phyloP scores from a whole-genome alignment of 352 stramenopile species.

The Phytophthora pisi region DNA sequence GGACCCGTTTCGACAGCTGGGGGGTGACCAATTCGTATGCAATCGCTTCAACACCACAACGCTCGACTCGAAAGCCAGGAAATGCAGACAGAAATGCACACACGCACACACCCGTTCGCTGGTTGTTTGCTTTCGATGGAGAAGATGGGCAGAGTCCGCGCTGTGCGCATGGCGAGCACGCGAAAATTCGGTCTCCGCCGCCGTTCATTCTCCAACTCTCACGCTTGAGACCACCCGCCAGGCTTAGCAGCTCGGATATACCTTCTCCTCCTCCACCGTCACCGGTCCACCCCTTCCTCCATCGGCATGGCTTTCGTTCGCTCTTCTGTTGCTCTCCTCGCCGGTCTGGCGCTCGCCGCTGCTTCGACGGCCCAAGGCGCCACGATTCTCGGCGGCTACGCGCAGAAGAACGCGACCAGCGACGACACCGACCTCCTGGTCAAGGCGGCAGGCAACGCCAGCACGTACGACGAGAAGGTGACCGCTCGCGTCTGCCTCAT shows the following conservation, averaged over 20 bases:
- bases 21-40: neutral
- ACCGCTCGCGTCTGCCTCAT: slow-evolving; percentile 44
- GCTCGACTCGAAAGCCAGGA: slow-evolving; percentile 5
- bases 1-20: neutral
- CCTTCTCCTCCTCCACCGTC: neutral
- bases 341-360: slow-evolving; percentile 20
- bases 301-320: slow-evolving; percentile 26
- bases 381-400: slow-evolving; percentile 36
- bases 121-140: slow-evolving; percentile 13
- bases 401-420: slow-evolving; percentile 25
- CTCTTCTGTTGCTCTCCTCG: slow-evolving; percentile 22
- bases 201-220: slow-evolving; percentile 6
- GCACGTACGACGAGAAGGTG: slow-evolving; percentile 40
- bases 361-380: slow-evolving; percentile 14
- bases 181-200: slow-evolving; percentile 4
- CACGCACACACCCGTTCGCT: too few relatives aligned
- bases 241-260: slow-evolving; percentile 21
- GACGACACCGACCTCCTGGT: slow-evolving; percentile 40
- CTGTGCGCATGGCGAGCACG: slow-evolving; percentile 14
- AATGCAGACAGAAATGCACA: slow-evolving; percentile 24
- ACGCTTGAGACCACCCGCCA: slow-evolving; percentile 5
- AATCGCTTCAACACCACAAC: slow-evolving; percentile 3
- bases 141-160: slow-evolving; percentile 22
- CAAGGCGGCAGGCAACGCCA: slow-evolving; percentile 38
- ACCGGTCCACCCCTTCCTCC: slow-evolving; percentile 18